phyloP scores from a whole-genome alignment of 805 yeast genomes.

The Candida jianshihensis region DNA sequence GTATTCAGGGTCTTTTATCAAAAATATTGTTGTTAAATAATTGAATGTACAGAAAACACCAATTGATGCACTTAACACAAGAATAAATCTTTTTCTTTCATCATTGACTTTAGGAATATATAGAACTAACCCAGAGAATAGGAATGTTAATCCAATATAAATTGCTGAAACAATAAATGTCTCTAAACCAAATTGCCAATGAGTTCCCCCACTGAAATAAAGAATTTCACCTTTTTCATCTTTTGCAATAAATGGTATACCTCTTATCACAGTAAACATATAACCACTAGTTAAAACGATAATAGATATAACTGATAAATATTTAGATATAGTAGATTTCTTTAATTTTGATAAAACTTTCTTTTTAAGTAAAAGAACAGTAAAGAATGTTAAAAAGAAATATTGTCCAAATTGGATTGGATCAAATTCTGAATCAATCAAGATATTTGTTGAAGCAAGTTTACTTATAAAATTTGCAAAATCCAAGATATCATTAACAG shows the following conservation, averaged over 20 bases:
- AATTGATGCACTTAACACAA: conserved; percentile 7
- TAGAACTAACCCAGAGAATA: conserved; percentile 34
- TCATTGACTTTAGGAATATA: conserved; percentile 25
- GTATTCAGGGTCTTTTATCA: conserved; percentile 15
- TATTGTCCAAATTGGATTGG: conserved; percentile 35
- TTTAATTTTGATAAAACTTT: conserved; percentile 29
- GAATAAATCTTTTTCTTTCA: conserved; percentile 4
- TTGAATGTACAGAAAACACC: conserved; percentile 16
- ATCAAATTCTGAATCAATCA: conserved; percentile 38
- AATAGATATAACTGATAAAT: conserved; percentile 34
- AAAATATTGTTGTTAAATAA: conserved; percentile 13
- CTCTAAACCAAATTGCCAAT: conserved; percentile 69
- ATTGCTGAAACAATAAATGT: conserved; percentile 43
- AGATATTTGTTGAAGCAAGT: conserved; percentile 35
- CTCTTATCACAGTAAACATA: conserved; percentile 53
- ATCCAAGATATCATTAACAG: conserved; percentile 32
- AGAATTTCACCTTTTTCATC: conserved; percentile 44
- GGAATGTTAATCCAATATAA: conserved; percentile 40
- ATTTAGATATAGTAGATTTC: conserved; percentile 19
- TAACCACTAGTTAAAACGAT: conserved; percentile 51
- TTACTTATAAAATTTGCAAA: conserved; percentile 50
- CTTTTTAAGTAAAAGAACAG: conserved; percentile 44
- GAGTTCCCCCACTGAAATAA: conserved; percentile 55
- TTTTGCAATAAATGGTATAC: conserved; percentile 55
- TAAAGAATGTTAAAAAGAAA: conserved; percentile 36